Evolutionary conservation across 2,329 filamentous ascomycete species (phyloP).

Genomic region (Elsinoe australis): DNA sequence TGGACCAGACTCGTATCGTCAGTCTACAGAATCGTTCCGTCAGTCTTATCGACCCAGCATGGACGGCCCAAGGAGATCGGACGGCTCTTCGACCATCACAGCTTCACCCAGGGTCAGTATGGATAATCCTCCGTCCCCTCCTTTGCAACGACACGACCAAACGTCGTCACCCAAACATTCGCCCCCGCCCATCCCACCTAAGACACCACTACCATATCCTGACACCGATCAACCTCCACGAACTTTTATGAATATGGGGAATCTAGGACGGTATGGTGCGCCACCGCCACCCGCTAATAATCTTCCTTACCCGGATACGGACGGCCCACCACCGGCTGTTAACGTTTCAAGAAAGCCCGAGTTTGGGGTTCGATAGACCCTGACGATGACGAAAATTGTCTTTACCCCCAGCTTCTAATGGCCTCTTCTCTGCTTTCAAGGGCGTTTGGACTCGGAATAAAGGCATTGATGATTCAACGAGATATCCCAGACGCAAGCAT

Average conservation of each 20-base stretch:
- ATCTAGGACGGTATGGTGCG: conserved; percentile 22
- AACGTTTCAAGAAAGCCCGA: conserved; percentile 83
- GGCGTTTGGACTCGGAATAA: background rate
- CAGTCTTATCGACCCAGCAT: conserved; percentile 17
- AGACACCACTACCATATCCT: conserved; percentile 34
- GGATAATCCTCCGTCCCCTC: conserved; percentile 24
- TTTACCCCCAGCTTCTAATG: background rate
- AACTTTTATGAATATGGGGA: conserved; percentile 30
- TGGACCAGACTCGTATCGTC: conserved; percentile 15
- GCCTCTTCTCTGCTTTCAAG: background rate
- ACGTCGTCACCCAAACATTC: conserved; percentile 11
- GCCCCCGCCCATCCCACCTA: conserved; percentile 67
- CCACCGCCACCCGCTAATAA: conserved; percentile 6
- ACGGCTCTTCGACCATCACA: conserved; percentile 15
- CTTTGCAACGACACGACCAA: background rate
- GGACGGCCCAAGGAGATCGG: conserved; percentile 19
- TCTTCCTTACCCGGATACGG: conserved; percentile 72
- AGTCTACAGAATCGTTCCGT: conserved; percentile 16
- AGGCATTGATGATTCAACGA: conserved; percentile 9
- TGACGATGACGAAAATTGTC: no score
- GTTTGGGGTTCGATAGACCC: conserved; percentile 51
- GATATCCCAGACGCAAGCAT: conserved; percentile 12
- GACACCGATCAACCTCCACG: conserved; percentile 21
- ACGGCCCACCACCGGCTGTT: conserved; percentile 73
- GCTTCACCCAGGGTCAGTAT: conserved; percentile 31